phyloP scores from a whole-genome alignment of 371 early-diverging fungal genomes.

The Sporodiniella umbellata region DNA sequence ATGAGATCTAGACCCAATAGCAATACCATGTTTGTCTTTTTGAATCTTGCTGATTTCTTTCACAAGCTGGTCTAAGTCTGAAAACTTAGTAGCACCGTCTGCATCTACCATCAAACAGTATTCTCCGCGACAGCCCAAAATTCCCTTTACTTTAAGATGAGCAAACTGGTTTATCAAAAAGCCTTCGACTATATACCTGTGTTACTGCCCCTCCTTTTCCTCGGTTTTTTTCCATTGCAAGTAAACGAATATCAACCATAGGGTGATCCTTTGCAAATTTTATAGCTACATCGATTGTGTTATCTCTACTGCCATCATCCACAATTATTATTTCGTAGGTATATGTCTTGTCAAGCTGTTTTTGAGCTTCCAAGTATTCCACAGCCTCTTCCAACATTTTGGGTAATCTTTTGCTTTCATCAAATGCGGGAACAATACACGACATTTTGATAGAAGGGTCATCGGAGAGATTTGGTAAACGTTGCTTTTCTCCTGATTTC shows the following conservation, averaged over 20 bases:
- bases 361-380: slow-evolving; percentile 55
- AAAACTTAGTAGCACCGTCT: slow-evolving; percentile 91
- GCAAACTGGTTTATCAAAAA: not conserved
- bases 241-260: slow-evolving; percentile 62
- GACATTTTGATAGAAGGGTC: slow-evolving; percentile 62
- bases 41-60: slow-evolving; percentile 35
- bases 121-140: slow-evolving; percentile 78
- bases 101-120: slow-evolving; percentile 91
- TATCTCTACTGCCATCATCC: slow-evolving; percentile 88
- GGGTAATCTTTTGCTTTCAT: slow-evolving; percentile 83
- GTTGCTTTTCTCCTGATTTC: slow-evolving; percentile 23
- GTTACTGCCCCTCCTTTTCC: slow-evolving; percentile 96
- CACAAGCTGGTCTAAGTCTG: slow-evolving; percentile 72
- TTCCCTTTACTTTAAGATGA: slow-evolving; percentile 54
- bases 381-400: slow-evolving; percentile 80
- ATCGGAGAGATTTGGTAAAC: slow-evolving; percentile 40
- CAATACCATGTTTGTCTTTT: slow-evolving; percentile 60
- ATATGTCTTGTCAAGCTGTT: slow-evolving; percentile 36
- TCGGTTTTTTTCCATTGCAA: slow-evolving; percentile 79
- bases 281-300: slow-evolving; percentile 67
- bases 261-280: slow-evolving; percentile 58
- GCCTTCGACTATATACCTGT: slow-evolving; percentile 56
- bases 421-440: slow-evolving; percentile 90
- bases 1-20: slow-evolving; percentile 89
- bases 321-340: slow-evolving; percentile 87